Evolutionary conservation across 805 yeast species (phyloP), one percentile per base, ranked within the genome.

Genomic region (Yamadazyma scolyti): DNA sequence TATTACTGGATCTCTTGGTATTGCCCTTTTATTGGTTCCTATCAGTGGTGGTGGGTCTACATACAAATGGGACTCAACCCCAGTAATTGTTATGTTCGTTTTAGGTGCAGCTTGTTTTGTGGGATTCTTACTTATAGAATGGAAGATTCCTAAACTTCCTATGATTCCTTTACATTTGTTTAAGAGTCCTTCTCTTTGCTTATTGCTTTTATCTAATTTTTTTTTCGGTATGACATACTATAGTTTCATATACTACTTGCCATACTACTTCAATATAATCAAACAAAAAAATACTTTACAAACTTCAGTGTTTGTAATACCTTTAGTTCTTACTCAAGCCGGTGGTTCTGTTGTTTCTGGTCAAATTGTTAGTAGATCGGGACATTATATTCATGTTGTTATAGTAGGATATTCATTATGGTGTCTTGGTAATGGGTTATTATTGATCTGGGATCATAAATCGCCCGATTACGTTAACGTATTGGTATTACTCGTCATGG

Each of bases 41-140:
- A 49, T 77, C 13, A 66, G 71, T 40, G 79, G 80, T 13, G 87
- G 86, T 20, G 86, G 86, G 2, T 58, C 71, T 6, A 58, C 71
- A 8, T 77, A 66, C 46, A 50, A 60, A 0, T 82, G 88, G 88
- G 44, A 65, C 42, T 71, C 66, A 30, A 31, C 65, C 0, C 27
- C 60, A 11, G 61, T 63, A 3, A 64, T 65, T 17, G 39, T 44
- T 9, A 51, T 63, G 50, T 58, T 65, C 30, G 39, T 50, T 4
- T 46, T 61, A 8, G 70, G 70, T 1, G 59, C 56, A 3, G 16
- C 49, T 4, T 41, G 48, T 11, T 57, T 72, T 14, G 34, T 66
- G 1, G 40, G 44, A 0, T 78, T 81, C 33, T 25, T 77, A 6
- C 14, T 74, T 3, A 62, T 72, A 17, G 85, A 82, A 44, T 58